These are phyloP conservation scores for Pholiota molesta DNA, from an alignment of 768 basidiomycete species.

Conservation along the genomic window DNA sequence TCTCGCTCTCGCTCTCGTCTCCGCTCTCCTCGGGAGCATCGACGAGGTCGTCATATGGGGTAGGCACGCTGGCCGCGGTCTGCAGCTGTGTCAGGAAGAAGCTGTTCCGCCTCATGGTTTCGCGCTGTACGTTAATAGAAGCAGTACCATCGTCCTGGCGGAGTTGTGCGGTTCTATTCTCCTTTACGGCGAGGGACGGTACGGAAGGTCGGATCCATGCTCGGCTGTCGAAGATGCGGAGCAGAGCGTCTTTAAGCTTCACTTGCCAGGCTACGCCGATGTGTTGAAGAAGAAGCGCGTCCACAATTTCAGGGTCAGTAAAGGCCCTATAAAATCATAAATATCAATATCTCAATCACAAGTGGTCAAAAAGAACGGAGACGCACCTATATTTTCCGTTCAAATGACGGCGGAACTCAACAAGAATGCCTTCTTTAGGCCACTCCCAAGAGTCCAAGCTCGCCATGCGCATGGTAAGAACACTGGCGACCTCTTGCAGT, in stretches of 20 bases:
- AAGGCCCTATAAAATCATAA: slow-evolving; percentile 35
- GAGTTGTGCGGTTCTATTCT: slow-evolving; percentile 26
- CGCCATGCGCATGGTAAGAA: slow-evolving; percentile 48
- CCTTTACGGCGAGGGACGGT: slow-evolving; percentile 16
- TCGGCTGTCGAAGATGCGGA: slow-evolving; percentile 33
- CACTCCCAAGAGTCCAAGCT: slow-evolving; percentile 45
- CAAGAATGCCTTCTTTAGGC: slow-evolving; percentile 41
- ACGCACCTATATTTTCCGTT: slow-evolving; percentile 49
- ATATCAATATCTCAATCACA: background rate
- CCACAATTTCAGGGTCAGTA: slow-evolving; percentile 50
- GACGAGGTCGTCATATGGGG: slow-evolving; percentile 29
- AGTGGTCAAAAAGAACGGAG: no score
- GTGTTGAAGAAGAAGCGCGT: slow-evolving; percentile 47
- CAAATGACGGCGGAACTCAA: slow-evolving; percentile 50
- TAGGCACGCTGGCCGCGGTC: slow-evolving; percentile 15
- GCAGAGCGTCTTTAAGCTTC: slow-evolving; percentile 34
- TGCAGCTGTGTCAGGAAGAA: slow-evolving; percentile 42
- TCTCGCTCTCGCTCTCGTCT: background rate
- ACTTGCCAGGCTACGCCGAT: slow-evolving; percentile 47
- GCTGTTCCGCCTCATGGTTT: slow-evolving; percentile 22
- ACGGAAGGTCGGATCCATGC: slow-evolving; percentile 35
- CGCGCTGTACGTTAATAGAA: slow-evolving; percentile 32
- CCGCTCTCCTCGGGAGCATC: slow-evolving; percentile 23
- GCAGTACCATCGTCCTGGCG: slow-evolving; percentile 11
- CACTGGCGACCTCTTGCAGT: slow-evolving; percentile 44